Base-by-base conservation (phyloP, 345 rosid genomes). In the Mallotus nudiflorus region DNA sequence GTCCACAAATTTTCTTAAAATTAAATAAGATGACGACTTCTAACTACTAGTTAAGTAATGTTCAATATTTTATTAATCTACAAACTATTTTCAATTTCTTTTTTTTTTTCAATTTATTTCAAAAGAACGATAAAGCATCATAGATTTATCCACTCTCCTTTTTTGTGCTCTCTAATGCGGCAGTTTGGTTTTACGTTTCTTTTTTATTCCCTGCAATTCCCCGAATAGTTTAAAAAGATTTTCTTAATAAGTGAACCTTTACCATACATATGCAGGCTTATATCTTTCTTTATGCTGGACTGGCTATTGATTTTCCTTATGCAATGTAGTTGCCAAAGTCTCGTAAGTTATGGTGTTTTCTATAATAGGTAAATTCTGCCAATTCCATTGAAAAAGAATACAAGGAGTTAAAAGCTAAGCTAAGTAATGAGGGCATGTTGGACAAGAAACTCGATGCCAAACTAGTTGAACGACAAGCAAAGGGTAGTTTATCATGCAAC, bases 371-470 rank as follows among this genome's bases (percentile, higher is more conserved):
- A 64, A 86, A 89, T 53, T 82, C 92, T 66, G 89, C 91, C 13
- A 95, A 95, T 85, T 73, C 97, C 40, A 83, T 84, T 51, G 99
- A 92, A 79, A 89, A 86, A 70, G 97, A 95, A 49, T 72, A 74
- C 39, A 95, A 89, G 81, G 79, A 84, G 51, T 75, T 89, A 61
- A 90, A 86, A 79, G 81, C 87, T 57, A 89, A 87, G 81, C 72
- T 90, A 45, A 82, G 85, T 62, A 89, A 90, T 52, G 98, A 92
- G 77, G 87, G 52, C 31, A 73, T 91, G 68, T 25, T 68, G 42
- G 87, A 81, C 76, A 95, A 83, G 78, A 87, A 91, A 60, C 90
- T 87, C 20, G 96, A 88, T 80, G 94, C 91, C 9, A 85, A 89
- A 81, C 73, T 88, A 71, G 84, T 78, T 62, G 97, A 95, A 76